phyloP scores from a whole-genome alignment of 805 yeast species.

The Suhomyces sp. region DNA sequence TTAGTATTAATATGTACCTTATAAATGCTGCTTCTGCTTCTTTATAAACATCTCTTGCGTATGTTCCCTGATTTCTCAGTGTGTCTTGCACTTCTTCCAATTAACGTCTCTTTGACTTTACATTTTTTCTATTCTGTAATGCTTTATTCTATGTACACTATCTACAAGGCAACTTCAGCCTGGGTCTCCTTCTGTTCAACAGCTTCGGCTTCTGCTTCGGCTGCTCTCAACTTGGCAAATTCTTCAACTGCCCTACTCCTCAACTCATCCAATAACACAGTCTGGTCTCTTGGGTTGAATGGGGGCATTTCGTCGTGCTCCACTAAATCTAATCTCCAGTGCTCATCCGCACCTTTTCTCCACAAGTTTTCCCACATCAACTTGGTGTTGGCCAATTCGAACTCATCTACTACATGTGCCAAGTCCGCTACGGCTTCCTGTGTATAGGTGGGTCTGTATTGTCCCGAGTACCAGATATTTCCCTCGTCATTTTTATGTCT shows the following conservation, averaged over 20 bases:
- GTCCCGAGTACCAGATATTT: slow-evolving; percentile 82
- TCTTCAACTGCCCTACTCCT: slow-evolving; percentile 38
- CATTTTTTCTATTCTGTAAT: slow-evolving; percentile 1
- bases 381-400: slow-evolving; percentile 46
- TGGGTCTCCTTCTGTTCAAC: neutral
- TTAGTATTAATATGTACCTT: no score
- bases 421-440: slow-evolving; percentile 92
- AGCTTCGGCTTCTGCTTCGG: slow-evolving; percentile 5
- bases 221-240: slow-evolving; percentile 25
- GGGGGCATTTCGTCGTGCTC: slow-evolving; percentile 59
- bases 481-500: slow-evolving; percentile 75
- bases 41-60: no score
- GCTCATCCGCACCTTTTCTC: slow-evolving; percentile 76
- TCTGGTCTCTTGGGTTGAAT: slow-evolving; percentile 63
- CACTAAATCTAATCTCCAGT: slow-evolving; percentile 64
- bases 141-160: slow-evolving; percentile 6
- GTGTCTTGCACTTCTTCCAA: no score
- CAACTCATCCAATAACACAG: slow-evolving; percentile 61
- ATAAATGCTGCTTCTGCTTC: no score
- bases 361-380: slow-evolving; percentile 83
- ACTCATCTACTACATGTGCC: slow-evolving; percentile 62
- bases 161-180: slow-evolving; percentile 4
- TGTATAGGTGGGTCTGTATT: slow-evolving; percentile 83
- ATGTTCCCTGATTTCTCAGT: no score
- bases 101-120: neutral